Base-by-base conservation (phyloP, 441 rosid genomes). In the Macaranga tanarius region DNA sequence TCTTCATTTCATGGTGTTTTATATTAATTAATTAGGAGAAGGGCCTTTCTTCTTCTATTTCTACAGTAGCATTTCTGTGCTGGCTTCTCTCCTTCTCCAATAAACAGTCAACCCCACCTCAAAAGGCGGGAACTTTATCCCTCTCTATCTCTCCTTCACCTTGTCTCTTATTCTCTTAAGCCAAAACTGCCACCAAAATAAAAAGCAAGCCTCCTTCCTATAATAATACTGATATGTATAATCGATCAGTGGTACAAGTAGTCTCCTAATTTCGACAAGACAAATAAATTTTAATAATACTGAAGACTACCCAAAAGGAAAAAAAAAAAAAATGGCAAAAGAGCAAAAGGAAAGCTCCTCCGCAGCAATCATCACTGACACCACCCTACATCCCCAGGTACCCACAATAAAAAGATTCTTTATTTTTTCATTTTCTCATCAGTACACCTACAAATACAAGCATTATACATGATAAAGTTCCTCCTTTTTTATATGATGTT, bases 301-400 rank as follows among this genome's bases (percentile, higher is more conserved):
- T 34, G 6, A 34, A 34, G 38, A 4, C 38, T 34, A 25, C n/a
- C 31, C 16, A 60, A 42, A 16, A 74, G 57, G n/a, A 65, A 13
- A 9, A 13, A 12, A 20, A 47, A 20, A 40, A 62, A 74, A 57
- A 23, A 76, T 77, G 83, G 76, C 75, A n/a, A 81, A 74, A 48
- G 77, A 76, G 44, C 70, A 77, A 44, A 85, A 73, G 23, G 80
- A 77, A 69, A 66, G 42, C 79, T 65, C 72, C 79, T 65, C 72
- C 55, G 66, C 72, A 68, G 70, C 79, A 58, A 79, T 75, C 83
- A 83, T 77, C 85, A 77, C 10, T 42, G 12, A 42, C 45, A 68
- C 25, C 79, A 55, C 81, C 52, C 67, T 38, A 71, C 72, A 67
- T 59, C 61, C 25, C 44, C 84, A 69, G 77, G 78, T 79, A 10